These are phyloP conservation scores for Lasiodiplodia sp. DNA, from an alignment of 2,329 filamentous ascomycete genomes.

Conservation along the genomic window DNA sequence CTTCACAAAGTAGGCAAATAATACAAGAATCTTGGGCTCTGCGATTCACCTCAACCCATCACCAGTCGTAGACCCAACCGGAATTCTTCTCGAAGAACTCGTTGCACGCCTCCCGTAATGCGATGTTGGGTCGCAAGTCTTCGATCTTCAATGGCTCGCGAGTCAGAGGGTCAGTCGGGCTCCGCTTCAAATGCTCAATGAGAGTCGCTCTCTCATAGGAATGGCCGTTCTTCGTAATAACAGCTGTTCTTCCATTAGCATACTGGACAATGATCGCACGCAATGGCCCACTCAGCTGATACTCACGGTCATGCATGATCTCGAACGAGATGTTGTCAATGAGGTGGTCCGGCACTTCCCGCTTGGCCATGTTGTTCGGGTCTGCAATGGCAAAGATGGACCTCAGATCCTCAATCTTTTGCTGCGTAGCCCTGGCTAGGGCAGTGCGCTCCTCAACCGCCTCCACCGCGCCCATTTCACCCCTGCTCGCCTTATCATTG, in stretches of 20 bases:
- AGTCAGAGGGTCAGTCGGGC: slow-evolving; percentile 81
- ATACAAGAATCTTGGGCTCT: not conserved
- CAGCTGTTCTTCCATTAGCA: slow-evolving; percentile 47
- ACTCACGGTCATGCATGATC: slow-evolving; percentile 72
- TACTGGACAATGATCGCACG: slow-evolving; percentile 10
- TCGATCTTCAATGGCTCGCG: slow-evolving; percentile 72
- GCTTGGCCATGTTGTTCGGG: slow-evolving; percentile 51
- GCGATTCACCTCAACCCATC: not conserved
- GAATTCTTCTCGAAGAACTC: slow-evolving; percentile 82
- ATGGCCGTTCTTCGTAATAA: slow-evolving; percentile 79
- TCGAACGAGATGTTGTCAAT: slow-evolving; percentile 79
- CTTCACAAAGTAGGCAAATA: not conserved
- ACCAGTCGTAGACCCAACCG: slow-evolving; percentile 94
- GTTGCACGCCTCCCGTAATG: slow-evolving; percentile 79
- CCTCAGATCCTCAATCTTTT: slow-evolving; percentile 53
- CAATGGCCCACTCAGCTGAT: slow-evolving; percentile 19
- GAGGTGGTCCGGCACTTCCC: slow-evolving; percentile 75
- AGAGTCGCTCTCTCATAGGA: slow-evolving; percentile 90
- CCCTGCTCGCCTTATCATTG: slow-evolving; percentile 45
- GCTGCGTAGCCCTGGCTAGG: slow-evolving; percentile 49
- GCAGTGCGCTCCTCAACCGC: slow-evolving; percentile 57
- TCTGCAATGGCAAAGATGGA: slow-evolving; percentile 57
- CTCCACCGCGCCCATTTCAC: slow-evolving; percentile 53
- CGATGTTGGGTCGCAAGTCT: slow-evolving; percentile 83
- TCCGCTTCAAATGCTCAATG: slow-evolving; percentile 81